Evolutionary conservation across 2,329 filamentous ascomycete genomes (phyloP).

Genomic region (Phialophora chinensis): DNA sequence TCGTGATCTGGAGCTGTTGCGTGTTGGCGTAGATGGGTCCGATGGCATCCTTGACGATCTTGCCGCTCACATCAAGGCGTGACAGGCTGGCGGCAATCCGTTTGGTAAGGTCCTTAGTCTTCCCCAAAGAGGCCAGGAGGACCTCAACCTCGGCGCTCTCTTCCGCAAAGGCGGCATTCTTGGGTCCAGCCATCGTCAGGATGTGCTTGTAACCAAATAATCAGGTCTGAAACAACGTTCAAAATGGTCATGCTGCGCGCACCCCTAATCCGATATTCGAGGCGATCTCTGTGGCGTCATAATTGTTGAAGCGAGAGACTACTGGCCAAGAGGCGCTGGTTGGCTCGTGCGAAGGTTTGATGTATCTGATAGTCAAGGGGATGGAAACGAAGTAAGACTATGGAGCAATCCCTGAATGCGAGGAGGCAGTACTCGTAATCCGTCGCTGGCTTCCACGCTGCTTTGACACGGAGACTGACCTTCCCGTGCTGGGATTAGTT

Average conservation of each 20-base stretch:
- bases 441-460: neutral
- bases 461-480: neutral
- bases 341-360: neutral
- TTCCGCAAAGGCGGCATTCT: conserved; percentile 66
- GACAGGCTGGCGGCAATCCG: conserved; percentile 90
- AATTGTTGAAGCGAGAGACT: neutral
- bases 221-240: conserved; percentile 10
- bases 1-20: conserved; percentile 83
- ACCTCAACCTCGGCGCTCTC: conserved; percentile 73
- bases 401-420: neutral
- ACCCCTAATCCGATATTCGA: neutral
- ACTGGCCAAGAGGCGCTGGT: neutral
- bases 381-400: neutral
- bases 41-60: conserved; percentile 88
- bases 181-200: conserved; percentile 58
- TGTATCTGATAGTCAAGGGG: neutral
- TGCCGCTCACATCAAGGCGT: conserved; percentile 83
- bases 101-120: conserved; percentile 90
- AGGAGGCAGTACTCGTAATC: too few relatives aligned
- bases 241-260: conserved; percentile 7
- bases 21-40: conserved; percentile 93
- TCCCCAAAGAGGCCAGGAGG: conserved; percentile 75
- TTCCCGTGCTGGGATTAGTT: neutral
- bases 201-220: neutral
- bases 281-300: conserved; percentile 6